phyloP scores from a whole-genome alignment of 116 monocot genomes.

The Posidonia oceanica region DNA sequence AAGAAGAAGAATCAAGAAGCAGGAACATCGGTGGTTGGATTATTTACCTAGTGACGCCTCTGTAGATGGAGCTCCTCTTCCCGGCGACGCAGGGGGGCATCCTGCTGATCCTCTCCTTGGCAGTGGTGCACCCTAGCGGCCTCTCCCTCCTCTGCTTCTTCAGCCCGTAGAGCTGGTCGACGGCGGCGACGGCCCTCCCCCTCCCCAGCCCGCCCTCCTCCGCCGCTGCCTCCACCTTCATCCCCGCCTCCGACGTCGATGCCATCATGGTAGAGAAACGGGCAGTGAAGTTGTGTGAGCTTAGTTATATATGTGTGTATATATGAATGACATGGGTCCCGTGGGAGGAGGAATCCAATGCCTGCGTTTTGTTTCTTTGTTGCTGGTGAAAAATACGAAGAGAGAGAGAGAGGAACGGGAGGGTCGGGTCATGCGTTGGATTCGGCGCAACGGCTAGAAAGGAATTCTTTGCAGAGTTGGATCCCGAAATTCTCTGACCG shows the following conservation, averaged over 20 bases:
- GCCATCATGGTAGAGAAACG: background rate
- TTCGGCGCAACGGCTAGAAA: too few relatives aligned
- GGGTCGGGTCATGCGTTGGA: too few relatives aligned
- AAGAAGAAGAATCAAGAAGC: background rate
- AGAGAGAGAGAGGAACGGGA: too few relatives aligned
- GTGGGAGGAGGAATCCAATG: too few relatives aligned
- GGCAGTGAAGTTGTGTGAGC: background rate
- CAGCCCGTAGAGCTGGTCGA: background rate
- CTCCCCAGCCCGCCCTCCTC: conserved; percentile 6
- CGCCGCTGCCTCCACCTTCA: background rate
- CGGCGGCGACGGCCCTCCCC: background rate
- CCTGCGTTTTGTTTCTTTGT: too few relatives aligned
- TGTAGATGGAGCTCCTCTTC: conserved; percentile 94
- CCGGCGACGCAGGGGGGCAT: conserved; percentile 96
- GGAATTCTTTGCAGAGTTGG: too few relatives aligned
- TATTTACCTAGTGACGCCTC: conserved; percentile 81
- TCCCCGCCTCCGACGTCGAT: conserved; percentile 1
- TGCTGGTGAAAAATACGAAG: too few relatives aligned
- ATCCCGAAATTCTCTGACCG: too few relatives aligned
- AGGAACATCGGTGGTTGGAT: background rate
- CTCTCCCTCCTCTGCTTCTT: conserved; percentile 26
- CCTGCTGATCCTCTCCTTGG: conserved; percentile 95
- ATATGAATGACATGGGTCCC: too few relatives aligned
- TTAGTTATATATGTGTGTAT: too few relatives aligned
- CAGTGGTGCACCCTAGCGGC: conserved; percentile 64